These are phyloP conservation scores for Arxiozyma bovina DNA, from an alignment of 1,139 yeast species.

Conservation along the genomic window DNA sequence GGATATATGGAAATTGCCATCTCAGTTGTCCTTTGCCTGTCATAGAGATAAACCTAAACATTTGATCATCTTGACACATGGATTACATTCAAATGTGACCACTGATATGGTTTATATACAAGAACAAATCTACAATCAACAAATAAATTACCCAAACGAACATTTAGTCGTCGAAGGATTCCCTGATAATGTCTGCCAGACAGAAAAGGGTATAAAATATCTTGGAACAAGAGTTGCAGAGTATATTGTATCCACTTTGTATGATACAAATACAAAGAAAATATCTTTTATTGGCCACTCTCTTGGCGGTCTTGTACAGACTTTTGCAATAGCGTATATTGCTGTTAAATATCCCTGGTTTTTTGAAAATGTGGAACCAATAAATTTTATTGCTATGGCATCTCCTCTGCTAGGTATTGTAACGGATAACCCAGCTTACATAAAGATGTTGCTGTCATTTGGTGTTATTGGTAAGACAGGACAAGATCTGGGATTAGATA, in stretches of 20 bases:
- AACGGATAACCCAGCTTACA: conserved; percentile 80
- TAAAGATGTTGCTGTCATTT: conserved; percentile 73
- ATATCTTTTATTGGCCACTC: conserved; percentile 92
- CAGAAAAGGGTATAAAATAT: conserved; percentile 85
- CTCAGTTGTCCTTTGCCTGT: conserved; percentile 40
- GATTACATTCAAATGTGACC: conserved; percentile 80
- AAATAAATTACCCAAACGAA: conserved; percentile 36
- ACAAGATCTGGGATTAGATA: conserved; percentile 68
- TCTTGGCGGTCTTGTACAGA: conserved; percentile 83
- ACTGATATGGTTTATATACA: conserved; percentile 84
- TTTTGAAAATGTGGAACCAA: conserved; percentile 57
- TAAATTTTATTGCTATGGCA: conserved; percentile 80
- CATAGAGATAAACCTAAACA: conserved; percentile 15
- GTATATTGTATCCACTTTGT: conserved; percentile 54
- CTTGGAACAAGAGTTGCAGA: conserved; percentile 81
- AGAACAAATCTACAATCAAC: conserved; percentile 61
- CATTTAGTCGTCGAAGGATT: conserved; percentile 74
- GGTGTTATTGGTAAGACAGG: conserved; percentile 95
- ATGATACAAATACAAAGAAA: conserved; percentile 40
- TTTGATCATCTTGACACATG: conserved; percentile 57
- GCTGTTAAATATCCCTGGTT: conserved; percentile 65
- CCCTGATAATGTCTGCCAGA: conserved; percentile 77
- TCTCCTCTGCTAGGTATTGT: conserved; percentile 82
- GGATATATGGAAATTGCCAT: conserved; percentile 65
- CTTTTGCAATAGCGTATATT: conserved; percentile 82